phyloP scores from a whole-genome alignment of 2,329 filamentous ascomycete species.

The Ceratocystis variospora region DNA sequence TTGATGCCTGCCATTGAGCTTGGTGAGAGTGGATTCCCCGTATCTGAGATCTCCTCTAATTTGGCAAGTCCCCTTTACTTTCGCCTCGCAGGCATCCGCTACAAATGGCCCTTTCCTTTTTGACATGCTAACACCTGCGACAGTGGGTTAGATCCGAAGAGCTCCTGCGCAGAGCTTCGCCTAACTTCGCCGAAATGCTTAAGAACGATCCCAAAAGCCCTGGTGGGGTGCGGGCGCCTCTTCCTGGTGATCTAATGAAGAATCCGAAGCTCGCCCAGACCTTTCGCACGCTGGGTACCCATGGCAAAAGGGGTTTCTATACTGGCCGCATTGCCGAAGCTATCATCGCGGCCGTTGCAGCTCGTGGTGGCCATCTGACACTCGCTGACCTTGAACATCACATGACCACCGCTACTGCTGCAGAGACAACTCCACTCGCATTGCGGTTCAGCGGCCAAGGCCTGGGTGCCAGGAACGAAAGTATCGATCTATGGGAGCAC shows the following conservation, averaged over 20 bases:
- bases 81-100: too few relatives aligned
- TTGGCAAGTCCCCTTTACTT: constrained; percentile 40
- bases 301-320: constrained; percentile 89
- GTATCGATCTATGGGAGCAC: constrained; percentile 83
- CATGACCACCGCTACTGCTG: constrained; percentile 38
- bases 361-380: constrained; percentile 63
- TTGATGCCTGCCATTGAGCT: constrained; percentile 71
- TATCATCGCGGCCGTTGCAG: constrained; percentile 62
- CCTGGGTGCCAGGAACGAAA: constrained; percentile 44
- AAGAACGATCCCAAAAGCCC: constrained; percentile 57
- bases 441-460: constrained; percentile 60
- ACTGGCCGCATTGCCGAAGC: constrained; percentile 68
- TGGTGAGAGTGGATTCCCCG: constrained; percentile 78
- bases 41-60: constrained; percentile 61
- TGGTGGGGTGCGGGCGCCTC: constrained; percentile 60
- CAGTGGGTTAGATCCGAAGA: constrained; percentile 61
- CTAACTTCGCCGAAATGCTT: constrained; percentile 76
- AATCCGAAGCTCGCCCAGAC: constrained; percentile 71
- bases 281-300: constrained; percentile 60
- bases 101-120: not conserved
- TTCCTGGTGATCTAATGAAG: constrained; percentile 74
- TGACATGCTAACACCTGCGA: constrained; percentile 10
- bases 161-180: constrained; percentile 56
- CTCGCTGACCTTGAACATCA: constrained; percentile 72
- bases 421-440: constrained; percentile 74